Percentiles rank a stretch among this genome's conserved stretches.
phyloP scores from a whole-genome alignment of 768 basidiomycete species.

The Royoungia palumana region DNA sequence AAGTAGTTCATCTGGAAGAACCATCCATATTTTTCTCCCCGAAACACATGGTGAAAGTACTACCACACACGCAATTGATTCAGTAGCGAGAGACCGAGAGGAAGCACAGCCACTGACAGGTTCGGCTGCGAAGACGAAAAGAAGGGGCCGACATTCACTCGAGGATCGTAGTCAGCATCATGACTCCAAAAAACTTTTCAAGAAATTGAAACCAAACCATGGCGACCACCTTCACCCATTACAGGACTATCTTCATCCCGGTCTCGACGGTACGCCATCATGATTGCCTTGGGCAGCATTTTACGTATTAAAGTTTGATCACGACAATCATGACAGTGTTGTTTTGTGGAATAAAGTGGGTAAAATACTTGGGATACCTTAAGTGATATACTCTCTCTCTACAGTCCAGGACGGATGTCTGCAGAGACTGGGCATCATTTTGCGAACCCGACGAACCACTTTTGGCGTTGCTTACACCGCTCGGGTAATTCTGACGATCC shows the following conservation, averaged over 20 bases:
- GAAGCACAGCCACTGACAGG: neutral
- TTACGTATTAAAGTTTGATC: neutral
- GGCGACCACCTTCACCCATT: constrained; percentile 52
- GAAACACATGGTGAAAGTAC: neutral
- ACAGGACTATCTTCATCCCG: constrained; percentile 48
- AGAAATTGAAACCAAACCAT: constrained; percentile 41
- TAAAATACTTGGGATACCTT: neutral
- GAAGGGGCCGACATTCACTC: neutral
- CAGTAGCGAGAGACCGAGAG: no score
- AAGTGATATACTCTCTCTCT: neutral
- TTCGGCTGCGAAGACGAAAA: neutral
- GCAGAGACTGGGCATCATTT: constrained; percentile 75
- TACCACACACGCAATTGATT: no score
- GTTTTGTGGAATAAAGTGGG: constrained; percentile 85
- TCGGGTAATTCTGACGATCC: constrained; percentile 43
- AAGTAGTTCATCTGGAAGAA: neutral
- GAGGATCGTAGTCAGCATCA: neutral
- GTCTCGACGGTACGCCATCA: constrained; percentile 56
- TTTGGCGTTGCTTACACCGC: constrained; percentile 69
- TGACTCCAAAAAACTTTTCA: constrained; percentile 1
- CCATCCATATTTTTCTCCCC: constrained; percentile 10
- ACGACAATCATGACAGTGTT: constrained; percentile 46
- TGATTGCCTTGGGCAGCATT: neutral
- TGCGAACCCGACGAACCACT: constrained; percentile 77
- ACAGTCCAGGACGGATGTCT: constrained; percentile 66